Conservation (phyloP, 768 basidiomycete species). For the Rickenella mellea region DNA sequence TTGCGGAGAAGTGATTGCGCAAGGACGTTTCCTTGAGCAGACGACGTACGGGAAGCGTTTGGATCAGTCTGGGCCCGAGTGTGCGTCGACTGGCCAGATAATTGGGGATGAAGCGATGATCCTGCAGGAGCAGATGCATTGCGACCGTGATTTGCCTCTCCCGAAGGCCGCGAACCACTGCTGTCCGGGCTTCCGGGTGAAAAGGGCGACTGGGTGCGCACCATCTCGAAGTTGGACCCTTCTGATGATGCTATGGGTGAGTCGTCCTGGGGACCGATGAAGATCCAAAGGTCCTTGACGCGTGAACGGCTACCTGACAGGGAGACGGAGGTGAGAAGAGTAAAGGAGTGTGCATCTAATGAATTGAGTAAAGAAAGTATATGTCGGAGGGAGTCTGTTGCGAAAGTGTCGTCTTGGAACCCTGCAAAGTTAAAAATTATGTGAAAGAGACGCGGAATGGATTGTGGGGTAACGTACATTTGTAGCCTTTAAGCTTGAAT, state of each 20-base stretch:
- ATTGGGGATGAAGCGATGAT: too few relatives aligned
- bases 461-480: constrained; percentile 38
- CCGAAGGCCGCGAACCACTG: neutral
- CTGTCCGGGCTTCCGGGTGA: neutral
- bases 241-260: constrained; percentile 1
- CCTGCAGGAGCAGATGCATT: constrained; percentile 1
- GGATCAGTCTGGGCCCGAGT: too few relatives aligned
- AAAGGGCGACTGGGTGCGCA: neutral
- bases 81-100: too few relatives aligned
- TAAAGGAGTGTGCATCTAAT: constrained; percentile 59
- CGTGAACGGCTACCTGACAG: constrained; percentile 54
- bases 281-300: constrained; percentile 72
- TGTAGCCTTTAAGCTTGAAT: constrained; percentile 76
- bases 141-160: neutral
- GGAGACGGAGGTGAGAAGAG: constrained; percentile 61
- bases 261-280: constrained; percentile 38
- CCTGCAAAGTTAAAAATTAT: constrained; percentile 30
- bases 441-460: constrained; percentile 6
- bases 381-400: constrained; percentile 62
- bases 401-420: constrained; percentile 73
- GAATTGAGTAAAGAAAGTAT: constrained; percentile 59
- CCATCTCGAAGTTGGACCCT: neutral
- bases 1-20: too few relatives aligned
- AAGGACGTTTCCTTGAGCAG: too few relatives aligned
- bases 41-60: too few relatives aligned